Evolutionary conservation across 768 basidiomycete genomes (phyloP).

Genomic region (Lentinula guzmanii): DNA sequence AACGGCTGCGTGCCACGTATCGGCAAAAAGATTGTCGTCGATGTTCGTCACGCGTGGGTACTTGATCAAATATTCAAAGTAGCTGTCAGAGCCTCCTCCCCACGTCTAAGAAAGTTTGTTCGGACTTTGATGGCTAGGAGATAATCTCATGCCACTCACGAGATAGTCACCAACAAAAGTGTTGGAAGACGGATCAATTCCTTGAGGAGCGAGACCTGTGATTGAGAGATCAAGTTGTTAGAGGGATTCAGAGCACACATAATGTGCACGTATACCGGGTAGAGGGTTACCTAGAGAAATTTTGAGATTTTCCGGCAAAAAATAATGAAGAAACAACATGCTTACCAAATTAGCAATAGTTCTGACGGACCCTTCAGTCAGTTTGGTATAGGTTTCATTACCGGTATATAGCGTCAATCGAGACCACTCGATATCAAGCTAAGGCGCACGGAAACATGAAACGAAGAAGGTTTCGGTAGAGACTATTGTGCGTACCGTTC

Average conservation of each 20-base stretch:
- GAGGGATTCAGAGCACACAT: neutral
- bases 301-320: neutral
- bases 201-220: slow-evolving; percentile 45
- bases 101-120: slow-evolving; percentile 28
- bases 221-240: slow-evolving; percentile 8
- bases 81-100: slow-evolving; percentile 48
- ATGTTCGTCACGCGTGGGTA: slow-evolving; percentile 45
- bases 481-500: slow-evolving; percentile 11
- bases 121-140: neutral
- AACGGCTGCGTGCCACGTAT: slow-evolving; percentile 43
- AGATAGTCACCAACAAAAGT: slow-evolving; percentile 38
- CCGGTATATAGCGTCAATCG: slow-evolving; percentile 37
- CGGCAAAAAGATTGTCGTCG: slow-evolving; percentile 36
- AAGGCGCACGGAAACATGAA: neutral
- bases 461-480: slow-evolving; percentile 15
- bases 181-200: slow-evolving; percentile 47
- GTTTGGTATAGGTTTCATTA: slow-evolving; percentile 41
- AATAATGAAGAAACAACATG: neutral
- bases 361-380: slow-evolving; percentile 40
- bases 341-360: slow-evolving; percentile 33
- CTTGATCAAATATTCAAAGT: slow-evolving; percentile 50
- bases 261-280: slow-evolving; percentile 12
- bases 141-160: slow-evolving; percentile 20
- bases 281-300: slow-evolving; percentile 23
- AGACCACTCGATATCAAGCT: slow-evolving; percentile 47